Evolutionary conservation across 2,329 filamentous ascomycete genomes (phyloP), one percentile per base, ranked within the genome.

Genomic region (Colletotrichum phormii): DNA sequence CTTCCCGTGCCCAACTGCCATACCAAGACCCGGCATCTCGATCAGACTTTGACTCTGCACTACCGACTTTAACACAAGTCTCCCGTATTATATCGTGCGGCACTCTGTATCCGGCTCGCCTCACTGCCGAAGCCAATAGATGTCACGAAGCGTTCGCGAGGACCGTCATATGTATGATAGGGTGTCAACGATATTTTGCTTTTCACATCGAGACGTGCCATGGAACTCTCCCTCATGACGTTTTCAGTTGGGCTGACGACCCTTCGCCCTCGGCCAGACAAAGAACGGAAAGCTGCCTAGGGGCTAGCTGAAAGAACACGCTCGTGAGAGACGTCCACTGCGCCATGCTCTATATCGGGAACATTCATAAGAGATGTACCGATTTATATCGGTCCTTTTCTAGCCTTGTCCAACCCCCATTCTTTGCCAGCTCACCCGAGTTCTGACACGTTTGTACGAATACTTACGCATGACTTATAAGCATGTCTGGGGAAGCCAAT

Each of bases 41-140:
- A 65, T 64, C 49, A 33, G 42, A 73, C 66, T 70, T 73, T 61
- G 42, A 60, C 60, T 35, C 55, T 62, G 66, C 71, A 49, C 55
- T 57, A 60, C 66, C 60, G 55, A 65, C 66, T 57, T 57, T 60
- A 37, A 22, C 18, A 53, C 22, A 35, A 46, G 51, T 51, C n/a
- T 49, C 31, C 60, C 29, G 49, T 61, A 33, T 59, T 61, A 33
- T 59, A 51, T 58, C 70, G 53, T 46, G n/a, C 65, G 69, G 65
- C 67, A 65, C 35, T 53, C 22, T 57, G 15, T 57, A 46, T 57
- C 60, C 66, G 66, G 66, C 66, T 57, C 35, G 46, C 55, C 54
- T 37, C 26, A 35, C 5, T 51, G 26, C 54, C 33, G 55, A 49
- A 70, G n/a, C 49, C 63, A 62, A 55, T 51, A 22, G 24, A 57